These are phyloP conservation scores for Clarireedia paspali DNA, from an alignment of 2,329 filamentous ascomycete genomes.

Conservation along the genomic window DNA sequence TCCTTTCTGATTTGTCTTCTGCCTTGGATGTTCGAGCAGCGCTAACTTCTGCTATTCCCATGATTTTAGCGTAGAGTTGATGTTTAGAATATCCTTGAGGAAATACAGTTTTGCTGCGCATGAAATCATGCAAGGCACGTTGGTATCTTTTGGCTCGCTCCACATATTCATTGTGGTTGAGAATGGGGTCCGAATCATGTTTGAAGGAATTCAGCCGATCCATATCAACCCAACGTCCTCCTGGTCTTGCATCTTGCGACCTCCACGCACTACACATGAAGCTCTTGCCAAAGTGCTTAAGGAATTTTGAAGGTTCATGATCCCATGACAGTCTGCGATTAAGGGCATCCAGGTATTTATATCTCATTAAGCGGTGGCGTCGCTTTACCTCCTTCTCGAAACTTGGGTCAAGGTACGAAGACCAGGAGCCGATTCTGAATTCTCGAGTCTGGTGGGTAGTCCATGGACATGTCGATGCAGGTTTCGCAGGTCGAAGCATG, in stretches of 20 bases:
- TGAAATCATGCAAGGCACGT: not conserved
- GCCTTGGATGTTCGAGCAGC: not conserved
- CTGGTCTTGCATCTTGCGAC: slow-evolving; percentile 22
- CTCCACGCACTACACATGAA: slow-evolving; percentile 36
- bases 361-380: slow-evolving; percentile 36
- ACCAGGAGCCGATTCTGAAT: slow-evolving; percentile 42
- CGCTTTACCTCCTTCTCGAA: slow-evolving; percentile 37
- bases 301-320: slow-evolving; percentile 32
- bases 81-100: not conserved
- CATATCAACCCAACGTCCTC: slow-evolving; percentile 31
- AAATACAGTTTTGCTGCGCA: slow-evolving; percentile 1
- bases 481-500: slow-evolving; percentile 10
- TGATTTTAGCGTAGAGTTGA: not conserved
- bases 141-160: slow-evolving; percentile 9
- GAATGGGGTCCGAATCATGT: slow-evolving; percentile 3
- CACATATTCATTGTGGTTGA: slow-evolving; percentile 19
- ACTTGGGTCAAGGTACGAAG: slow-evolving; percentile 35
- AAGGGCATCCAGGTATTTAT: slow-evolving; percentile 40
- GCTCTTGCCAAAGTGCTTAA: slow-evolving; percentile 30
- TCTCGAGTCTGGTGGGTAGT: slow-evolving; percentile 35
- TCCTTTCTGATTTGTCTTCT: not conserved
- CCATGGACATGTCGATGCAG: slow-evolving; percentile 11
- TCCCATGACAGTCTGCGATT: slow-evolving; percentile 41
- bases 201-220: slow-evolving; percentile 22
- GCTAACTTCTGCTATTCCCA: slow-evolving; percentile 1